Evolutionary conservation across 176 grass and related monocot species (phyloP), one percentile per base, ranked within the genome.

Genomic region (Eragrostis nindensis): DNA sequence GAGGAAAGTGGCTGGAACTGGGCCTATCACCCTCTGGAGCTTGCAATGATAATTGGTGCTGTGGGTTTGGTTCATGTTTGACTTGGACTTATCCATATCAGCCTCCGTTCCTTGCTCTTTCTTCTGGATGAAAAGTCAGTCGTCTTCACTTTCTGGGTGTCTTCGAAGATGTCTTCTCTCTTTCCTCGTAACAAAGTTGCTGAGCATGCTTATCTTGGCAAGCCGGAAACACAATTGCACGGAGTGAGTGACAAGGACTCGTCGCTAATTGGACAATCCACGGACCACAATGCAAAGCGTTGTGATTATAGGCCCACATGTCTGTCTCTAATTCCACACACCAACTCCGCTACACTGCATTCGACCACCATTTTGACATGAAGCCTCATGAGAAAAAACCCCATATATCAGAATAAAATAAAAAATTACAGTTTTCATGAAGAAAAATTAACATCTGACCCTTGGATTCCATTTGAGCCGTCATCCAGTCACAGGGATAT

Each of bases 31-130:
- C 54, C 54, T 24, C 21, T 60, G n/a, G n/a, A 56, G 19, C 54
- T 22, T 56, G 5, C 61, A 24, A 68, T 29, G 62, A 62, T 32
- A 74, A n/a, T 36, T 52, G 62, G 64, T 57, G 77, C 81, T 9
- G 48, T 70, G 63, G 71, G 66, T 85, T 81, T 42, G n/a, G 57
- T 89, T 76, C 8, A 71, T 43, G 17, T 36, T 48, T 89, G 71
- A 85, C 77, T 80, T n/a, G n/a, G n/a, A n/a, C n/a, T n/a, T n/a
- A n/a, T n/a, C n/a, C n/a, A n/a, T n/a, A n/a, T n/a, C n/a, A 53
- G 46, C 62, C 44, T 64, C 61, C 59, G 59, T 19, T 54, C 22
- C 42, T 89, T 72, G 71, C 78, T 77, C 77, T 85, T 82, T 85
- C 82, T 81, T 82, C 55, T 6, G 77, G 61, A 39, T 45, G 15